Evolutionary conservation across 2,329 filamentous ascomycete genomes (phyloP).

Genomic region (Teratosphaeriaceae sp.): DNA sequence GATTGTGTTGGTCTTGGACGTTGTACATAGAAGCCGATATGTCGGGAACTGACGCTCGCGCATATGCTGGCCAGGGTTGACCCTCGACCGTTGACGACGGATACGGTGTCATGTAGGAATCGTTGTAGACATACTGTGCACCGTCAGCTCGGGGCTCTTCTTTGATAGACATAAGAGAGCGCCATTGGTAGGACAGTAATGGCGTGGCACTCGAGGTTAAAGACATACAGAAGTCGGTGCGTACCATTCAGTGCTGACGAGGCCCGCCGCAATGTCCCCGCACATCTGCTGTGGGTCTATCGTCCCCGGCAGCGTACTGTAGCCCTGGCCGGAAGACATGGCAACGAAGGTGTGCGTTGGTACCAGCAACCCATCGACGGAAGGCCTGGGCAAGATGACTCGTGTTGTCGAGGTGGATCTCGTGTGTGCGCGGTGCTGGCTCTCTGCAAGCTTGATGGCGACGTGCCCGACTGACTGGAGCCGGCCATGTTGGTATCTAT

Average conservation of each 20-base stretch:
- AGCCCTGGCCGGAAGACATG: conserved; percentile 26
- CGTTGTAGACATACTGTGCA: conserved; percentile 24
- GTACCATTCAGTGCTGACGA: conserved; percentile 24
- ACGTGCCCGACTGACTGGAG: conserved; percentile 16
- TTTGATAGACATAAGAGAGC: conserved; percentile 3
- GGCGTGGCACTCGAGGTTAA: conserved; percentile 1
- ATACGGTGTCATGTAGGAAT: conserved; percentile 29
- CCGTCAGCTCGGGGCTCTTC: conserved; percentile 5
- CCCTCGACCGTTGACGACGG: conserved; percentile 28
- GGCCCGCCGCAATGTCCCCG: conserved; percentile 16
- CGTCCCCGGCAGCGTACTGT: conserved; percentile 18
- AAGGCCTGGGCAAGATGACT: conserved; percentile 16
- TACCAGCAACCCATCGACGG: conserved; percentile 21
- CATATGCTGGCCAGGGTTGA: conserved; percentile 24
- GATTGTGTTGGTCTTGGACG: conserved; percentile 14
- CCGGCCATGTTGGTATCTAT: conserved; percentile 26
- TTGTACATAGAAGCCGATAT: conserved; percentile 14
- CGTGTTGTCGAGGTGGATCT: conserved; percentile 17
- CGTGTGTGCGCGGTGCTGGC: conserved; percentile 12
- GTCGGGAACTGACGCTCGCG: conserved; percentile 21
- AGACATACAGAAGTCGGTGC: conserved; percentile 25
- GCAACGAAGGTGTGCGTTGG: conserved; percentile 16
- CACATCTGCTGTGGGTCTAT: conserved; percentile 25
- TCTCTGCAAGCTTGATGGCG: conserved; percentile 16
- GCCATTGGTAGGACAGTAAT: neutral